Evolutionary conservation across 2,329 filamentous ascomycete genomes (phyloP).

Genomic region (Cladophialophora immunda): DNA sequence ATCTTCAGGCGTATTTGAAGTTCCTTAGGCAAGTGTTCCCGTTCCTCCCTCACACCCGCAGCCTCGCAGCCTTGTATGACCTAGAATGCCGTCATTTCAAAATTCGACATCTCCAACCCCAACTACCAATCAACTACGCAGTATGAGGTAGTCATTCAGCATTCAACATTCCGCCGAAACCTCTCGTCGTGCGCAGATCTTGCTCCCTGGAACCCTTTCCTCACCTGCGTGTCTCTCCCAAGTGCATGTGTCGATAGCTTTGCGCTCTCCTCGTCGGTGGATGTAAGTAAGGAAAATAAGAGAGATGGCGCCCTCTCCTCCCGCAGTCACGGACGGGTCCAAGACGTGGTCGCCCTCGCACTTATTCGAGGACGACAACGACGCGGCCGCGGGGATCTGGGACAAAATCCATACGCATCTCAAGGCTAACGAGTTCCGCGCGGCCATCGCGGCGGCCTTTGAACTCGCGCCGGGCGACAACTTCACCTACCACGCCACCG

Average conservation of each 20-base stretch:
- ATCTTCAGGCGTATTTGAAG: no score
- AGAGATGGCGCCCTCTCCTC: conserved; percentile 25
- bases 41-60: conserved; percentile 1
- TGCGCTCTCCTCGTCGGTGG: no score
- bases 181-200: no score
- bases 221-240: no score
- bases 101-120: neutral
- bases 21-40: no score
- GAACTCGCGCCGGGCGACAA: conserved; percentile 54
- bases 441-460: conserved; percentile 59
- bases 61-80: conserved; percentile 14
- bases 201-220: neutral
- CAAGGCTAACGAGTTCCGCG: conserved; percentile 54
- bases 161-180: no score
- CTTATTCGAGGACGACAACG: conserved; percentile 49
- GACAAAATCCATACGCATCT: conserved; percentile 46
- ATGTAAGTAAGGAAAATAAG: no score
- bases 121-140: neutral
- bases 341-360: conserved; percentile 56
- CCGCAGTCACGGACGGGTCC: conserved; percentile 48
- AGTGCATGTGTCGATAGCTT: no score
- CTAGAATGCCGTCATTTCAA: conserved; percentile 17
- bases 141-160: neutral
- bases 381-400: conserved; percentile 46
- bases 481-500: conserved; percentile 62